Evolutionary conservation across 2,329 filamentous ascomycete genomes (phyloP).

Genomic region (Knoxdaviesia capensis): DNA sequence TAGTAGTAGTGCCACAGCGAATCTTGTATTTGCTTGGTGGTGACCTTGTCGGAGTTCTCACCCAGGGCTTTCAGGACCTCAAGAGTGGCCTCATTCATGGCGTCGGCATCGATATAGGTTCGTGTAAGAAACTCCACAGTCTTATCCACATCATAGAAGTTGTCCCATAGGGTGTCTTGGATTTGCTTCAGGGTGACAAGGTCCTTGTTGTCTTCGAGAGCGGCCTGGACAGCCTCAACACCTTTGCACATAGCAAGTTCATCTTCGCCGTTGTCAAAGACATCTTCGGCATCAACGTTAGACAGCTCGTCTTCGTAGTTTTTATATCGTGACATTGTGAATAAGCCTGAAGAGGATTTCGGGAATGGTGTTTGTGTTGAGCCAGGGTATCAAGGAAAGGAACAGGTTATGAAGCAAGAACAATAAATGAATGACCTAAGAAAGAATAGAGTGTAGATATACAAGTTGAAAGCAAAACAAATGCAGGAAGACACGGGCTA

Average conservation of each 20-base stretch:
- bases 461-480: no score
- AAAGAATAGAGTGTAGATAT: no score
- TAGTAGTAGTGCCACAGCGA: slow-evolving; percentile 93
- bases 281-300: slow-evolving; percentile 21
- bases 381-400: background rate
- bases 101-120: slow-evolving; percentile 19
- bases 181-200: slow-evolving; percentile 29
- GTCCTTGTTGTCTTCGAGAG: background rate
- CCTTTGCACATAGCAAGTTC: slow-evolving; percentile 1
- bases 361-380: background rate
- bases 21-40: slow-evolving; percentile 56
- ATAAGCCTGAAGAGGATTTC: background rate
- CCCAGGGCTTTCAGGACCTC: slow-evolving; percentile 49
- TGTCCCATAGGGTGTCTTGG: slow-evolving; percentile 71
- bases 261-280: slow-evolving; percentile 20
- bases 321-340: no score
- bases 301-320: slow-evolving; percentile 11
- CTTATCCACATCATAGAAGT: slow-evolving; percentile 73
- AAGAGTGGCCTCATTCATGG: slow-evolving; percentile 43
- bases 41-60: slow-evolving; percentile 32
- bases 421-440: no score
- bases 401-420: no score
- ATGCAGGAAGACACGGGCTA: no score
- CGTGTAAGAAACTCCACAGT: slow-evolving; percentile 53
- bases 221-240: background rate